Evolutionary conservation across 345 rosid genomes (phyloP), one percentile per base, ranked within the genome.

Genomic region (Salix koriyanagi): DNA sequence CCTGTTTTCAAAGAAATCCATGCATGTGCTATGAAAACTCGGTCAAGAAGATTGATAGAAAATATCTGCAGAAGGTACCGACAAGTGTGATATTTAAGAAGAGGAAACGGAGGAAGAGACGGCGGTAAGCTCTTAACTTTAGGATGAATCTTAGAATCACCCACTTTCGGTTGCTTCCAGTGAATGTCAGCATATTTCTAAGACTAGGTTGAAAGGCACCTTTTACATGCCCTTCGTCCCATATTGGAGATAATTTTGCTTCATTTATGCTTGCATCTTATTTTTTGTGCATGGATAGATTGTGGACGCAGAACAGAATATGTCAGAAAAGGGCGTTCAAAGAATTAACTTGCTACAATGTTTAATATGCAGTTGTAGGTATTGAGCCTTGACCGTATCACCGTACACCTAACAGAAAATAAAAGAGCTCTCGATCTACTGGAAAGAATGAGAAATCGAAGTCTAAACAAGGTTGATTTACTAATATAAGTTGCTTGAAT

Each of bases 81-180:
- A 12, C 18, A 46, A 13, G 50, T 13, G 50, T 46, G 50, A 46
- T 12, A 46, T 46, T 46, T 46, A 46, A 46, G 50, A 46, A 46
- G 50, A 46, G 16, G 50, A 46, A 3, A 18, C 7, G 8, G 5
- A 25, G 26, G 28, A 14, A 1, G 2, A 13, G 58, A 69, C 13
- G 12, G 6, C 21, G 23, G 18, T 26, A 69, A 44, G 15, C 72
- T 70, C 75, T 65, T 23, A 15, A 6, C 50, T 14, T 46, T 14
- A 46, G 50, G 50, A 19, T 52, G 82, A 79, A 70, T 70, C 69
- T 70, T 70, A 65, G 75, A 75, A 75, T 75, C 23, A 41, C 42
- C 8, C 30, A 18, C 32, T 69, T 69, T 69, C 46, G 67, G 32
- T 75, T 79, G 66, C 78, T 69, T 79, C 37, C 12, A 26, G 41